Evolutionary conservation across 345 rosid species (phyloP).

Genomic region (Noccaea caerulescens): DNA sequence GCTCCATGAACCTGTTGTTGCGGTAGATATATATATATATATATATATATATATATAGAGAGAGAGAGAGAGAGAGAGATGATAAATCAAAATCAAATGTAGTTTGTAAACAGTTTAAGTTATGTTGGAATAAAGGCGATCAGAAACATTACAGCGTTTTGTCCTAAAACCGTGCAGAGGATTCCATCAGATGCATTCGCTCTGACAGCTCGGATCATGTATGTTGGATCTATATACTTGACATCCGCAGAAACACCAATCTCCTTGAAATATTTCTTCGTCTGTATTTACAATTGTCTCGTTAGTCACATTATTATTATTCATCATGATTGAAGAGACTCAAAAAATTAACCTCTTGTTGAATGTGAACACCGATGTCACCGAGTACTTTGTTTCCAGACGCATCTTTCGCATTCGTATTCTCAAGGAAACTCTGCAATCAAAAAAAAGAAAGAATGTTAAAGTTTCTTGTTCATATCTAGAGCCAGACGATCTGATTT

Average conservation of each 20-base stretch:
- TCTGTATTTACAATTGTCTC: constrained; percentile 46
- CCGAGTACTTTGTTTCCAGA: constrained; percentile 88
- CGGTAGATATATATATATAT: too few relatives aligned
- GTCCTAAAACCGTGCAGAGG: constrained; percentile 90
- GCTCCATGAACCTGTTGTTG: constrained; percentile 78
- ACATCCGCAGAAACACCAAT: constrained; percentile 70
- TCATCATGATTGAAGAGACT: background rate
- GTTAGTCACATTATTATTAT: background rate
- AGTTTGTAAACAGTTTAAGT: background rate
- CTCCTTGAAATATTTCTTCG: constrained; percentile 75
- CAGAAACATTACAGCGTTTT: constrained; percentile 69
- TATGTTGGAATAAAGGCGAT: background rate
- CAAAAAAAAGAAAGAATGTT: background rate
- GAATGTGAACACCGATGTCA: constrained; percentile 85
- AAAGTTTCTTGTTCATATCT: background rate
- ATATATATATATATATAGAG: too few relatives aligned
- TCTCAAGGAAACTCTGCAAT: constrained; percentile 73
- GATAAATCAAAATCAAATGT: background rate
- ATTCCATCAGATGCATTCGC: constrained; percentile 98
- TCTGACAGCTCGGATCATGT: constrained; percentile 93
- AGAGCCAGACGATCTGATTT: background rate
- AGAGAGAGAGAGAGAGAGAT: background rate
- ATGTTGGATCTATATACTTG: constrained; percentile 95
- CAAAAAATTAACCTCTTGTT: constrained; percentile 74
- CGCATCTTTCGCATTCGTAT: constrained; percentile 91